These are phyloP conservation scores for Rubia occidens DNA, from an alignment of 305 asterid genomes.

Conservation along the genomic window DNA sequence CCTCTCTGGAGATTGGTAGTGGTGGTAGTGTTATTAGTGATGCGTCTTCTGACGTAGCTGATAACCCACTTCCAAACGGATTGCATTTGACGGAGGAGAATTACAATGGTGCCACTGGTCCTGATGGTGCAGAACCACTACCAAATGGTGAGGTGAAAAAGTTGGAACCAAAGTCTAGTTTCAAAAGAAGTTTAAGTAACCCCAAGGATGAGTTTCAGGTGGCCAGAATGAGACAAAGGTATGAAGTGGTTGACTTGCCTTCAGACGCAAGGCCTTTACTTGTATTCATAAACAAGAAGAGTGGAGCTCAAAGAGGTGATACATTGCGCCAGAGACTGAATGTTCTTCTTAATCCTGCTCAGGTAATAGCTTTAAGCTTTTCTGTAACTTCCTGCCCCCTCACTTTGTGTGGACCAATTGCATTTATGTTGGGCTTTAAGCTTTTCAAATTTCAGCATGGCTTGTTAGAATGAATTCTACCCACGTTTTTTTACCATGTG, in stretches of 20 bases:
- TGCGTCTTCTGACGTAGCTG: conserved; percentile 40
- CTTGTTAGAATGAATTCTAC: not conserved
- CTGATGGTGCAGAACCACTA: conserved; percentile 38
- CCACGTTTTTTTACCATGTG: not conserved
- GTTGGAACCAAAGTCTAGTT: conserved; percentile 45
- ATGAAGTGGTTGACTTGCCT: conserved; percentile 86
- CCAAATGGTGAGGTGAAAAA: conserved; percentile 41
- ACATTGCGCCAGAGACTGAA: conserved; percentile 72
- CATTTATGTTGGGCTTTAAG: not conserved
- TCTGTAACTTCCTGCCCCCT: not conserved
- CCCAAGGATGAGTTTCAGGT: conserved; percentile 55
- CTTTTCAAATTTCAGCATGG: not conserved
- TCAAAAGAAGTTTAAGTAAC: conserved; percentile 51
- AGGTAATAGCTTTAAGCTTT: conserved; percentile 41
- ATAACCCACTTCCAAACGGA: conserved; percentile 41
- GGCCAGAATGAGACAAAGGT: conserved; percentile 45
- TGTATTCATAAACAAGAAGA: conserved; percentile 80
- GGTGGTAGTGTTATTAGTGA: conserved; percentile 45
- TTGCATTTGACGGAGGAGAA: conserved; percentile 46
- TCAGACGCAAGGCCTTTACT: conserved; percentile 83
- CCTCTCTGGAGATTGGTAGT: conserved; percentile 41
- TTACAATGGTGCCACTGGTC: conserved; percentile 28
- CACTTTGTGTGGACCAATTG: not conserved
- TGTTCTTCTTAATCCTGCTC: conserved; percentile 81
- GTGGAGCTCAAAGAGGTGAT: conserved; percentile 96